Evolutionary conservation across 306 rosid genomes (phyloP), one percentile per base, ranked within the genome.

Genomic region (Lotus japonicus): DNA sequence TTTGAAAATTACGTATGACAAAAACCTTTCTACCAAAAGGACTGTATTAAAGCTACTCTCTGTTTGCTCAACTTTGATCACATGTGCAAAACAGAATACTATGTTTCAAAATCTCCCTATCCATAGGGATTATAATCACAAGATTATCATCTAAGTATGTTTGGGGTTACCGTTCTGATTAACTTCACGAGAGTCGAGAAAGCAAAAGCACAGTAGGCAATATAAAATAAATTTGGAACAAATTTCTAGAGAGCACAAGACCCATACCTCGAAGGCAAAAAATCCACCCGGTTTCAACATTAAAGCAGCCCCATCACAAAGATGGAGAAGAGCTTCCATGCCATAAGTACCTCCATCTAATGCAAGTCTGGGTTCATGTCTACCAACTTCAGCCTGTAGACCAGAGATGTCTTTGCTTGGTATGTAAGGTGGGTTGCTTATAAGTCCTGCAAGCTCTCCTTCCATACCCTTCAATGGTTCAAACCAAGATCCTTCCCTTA

Each of bases 361-460:
- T 26, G 98, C 96, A 53, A 61, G 50, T 66, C 68, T 81, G 1
- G 98, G 98, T 65, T 90, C 97, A 48, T 88, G 94, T 28, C 84
- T 84, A 48, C 95, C 90, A 59, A 94, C 96, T 81, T 90, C 97
- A 73, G 95, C 97, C 71, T 94, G 97, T 46, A 94, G 81, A 38
- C 86, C 85, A n/a, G 87, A 42, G 31, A 90, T 85, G 18, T 86
- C 71, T 49, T 72, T 82, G 68, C 92, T 88, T 41, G 97, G 97
- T 58, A 94, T 88, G 70, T 94, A 94, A 0, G 97, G 98, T 42
- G 95, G 97, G 75, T 94, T 90, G 69, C 98, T 94, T 17, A 94
- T 81, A 54, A 90, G 74, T 51, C 96, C 96, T 1, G 89, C 74
- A 76, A 94, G 84, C 66, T 76, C 79, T 66, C 96, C 89, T 73